Evolutionary conservation across 106 monocot genomes (phyloP).

Genomic region (Agapanthus africanus): DNA sequence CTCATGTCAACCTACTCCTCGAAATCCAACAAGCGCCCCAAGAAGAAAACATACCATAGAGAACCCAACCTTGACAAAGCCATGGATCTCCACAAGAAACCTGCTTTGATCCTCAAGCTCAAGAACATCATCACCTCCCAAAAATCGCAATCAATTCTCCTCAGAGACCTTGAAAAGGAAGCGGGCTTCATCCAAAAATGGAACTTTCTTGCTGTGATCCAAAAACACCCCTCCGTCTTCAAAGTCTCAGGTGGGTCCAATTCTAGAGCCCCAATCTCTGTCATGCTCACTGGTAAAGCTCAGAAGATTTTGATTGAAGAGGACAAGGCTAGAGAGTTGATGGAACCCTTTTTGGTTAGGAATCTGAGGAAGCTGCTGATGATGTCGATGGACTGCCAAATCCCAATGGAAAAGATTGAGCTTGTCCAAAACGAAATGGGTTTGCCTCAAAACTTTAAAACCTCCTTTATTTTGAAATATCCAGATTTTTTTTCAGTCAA

Average conservation of each 20-base stretch:
- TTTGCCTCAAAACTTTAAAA: constrained; percentile 44
- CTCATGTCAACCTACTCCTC: constrained; percentile 33
- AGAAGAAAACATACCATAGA: constrained; percentile 86
- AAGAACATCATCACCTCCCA: constrained; percentile 38
- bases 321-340: constrained; percentile 29
- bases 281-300: constrained; percentile 56
- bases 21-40: constrained; percentile 40
- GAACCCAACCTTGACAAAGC: constrained; percentile 70
- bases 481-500: constrained; percentile 52
- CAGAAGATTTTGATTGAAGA: constrained; percentile 42
- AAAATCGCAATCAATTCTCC: constrained; percentile 41
- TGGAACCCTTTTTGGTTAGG: constrained; percentile 78
- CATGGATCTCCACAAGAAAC: constrained; percentile 82
- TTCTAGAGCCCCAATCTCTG: constrained; percentile 45
- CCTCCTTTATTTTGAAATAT: constrained; percentile 45
- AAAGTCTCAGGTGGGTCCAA: constrained; percentile 42
- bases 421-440: constrained; percentile 61
- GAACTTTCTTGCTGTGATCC: constrained; percentile 65
- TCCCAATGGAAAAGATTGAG: constrained; percentile 71
- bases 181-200: constrained; percentile 89
- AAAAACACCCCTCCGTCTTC: constrained; percentile 69
- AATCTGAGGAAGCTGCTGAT: constrained; percentile 75
- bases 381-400: constrained; percentile 86
- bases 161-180: constrained; percentile 93
- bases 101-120: constrained; percentile 62